A percentile compares a stretch with the other conserved stretches of the same genome.
Evolutionary conservation across 2,329 filamentous ascomycete genomes (phyloP).

Genomic region (Colletotrichum cuscutae): DNA sequence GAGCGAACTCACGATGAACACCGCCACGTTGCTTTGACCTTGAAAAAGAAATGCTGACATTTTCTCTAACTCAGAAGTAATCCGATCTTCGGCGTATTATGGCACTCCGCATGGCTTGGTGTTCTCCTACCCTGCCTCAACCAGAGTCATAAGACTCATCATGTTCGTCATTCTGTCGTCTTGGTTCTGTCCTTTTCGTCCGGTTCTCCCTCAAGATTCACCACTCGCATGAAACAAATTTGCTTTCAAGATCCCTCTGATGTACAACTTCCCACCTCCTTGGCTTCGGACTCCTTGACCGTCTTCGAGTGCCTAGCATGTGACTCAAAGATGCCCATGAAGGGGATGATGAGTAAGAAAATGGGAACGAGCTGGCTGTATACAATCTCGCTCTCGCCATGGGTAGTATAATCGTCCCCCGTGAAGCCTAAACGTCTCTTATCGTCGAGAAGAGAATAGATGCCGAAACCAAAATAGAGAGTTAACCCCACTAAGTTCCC

Average conservation of each 20-base stretch:
- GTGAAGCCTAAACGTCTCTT: not conserved
- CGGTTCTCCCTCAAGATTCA: not conserved
- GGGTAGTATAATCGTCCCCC: too few relatives aligned
- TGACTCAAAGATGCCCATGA: constrained; percentile 34
- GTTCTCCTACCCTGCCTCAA: too few relatives aligned
- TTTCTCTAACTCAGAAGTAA: not conserved
- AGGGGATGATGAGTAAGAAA: constrained; percentile 33
- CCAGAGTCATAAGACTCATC: too few relatives aligned
- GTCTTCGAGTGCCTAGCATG: constrained; percentile 15
- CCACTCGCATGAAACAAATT: not conserved
- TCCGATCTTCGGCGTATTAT: constrained; percentile 27
- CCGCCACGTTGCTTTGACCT: not conserved
- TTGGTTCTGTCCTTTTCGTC: not conserved
- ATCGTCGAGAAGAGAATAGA: constrained; percentile 17
- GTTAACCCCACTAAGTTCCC: not conserved
- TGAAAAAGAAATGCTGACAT: not conserved
- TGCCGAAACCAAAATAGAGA: not conserved
- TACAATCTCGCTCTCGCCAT: constrained; percentile 29
- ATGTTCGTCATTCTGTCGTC: not conserved
- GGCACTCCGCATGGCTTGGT: not conserved
- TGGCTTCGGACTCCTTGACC: not conserved
- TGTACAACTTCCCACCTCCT: not conserved
- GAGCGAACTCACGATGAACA: constrained; percentile 8
- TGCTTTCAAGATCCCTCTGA: constrained; percentile 4
- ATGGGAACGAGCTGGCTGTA: constrained; percentile 37